Conservation (phyloP, 495 filamentous ascomycete species). For the Trichocladium uniseriatum region DNA sequence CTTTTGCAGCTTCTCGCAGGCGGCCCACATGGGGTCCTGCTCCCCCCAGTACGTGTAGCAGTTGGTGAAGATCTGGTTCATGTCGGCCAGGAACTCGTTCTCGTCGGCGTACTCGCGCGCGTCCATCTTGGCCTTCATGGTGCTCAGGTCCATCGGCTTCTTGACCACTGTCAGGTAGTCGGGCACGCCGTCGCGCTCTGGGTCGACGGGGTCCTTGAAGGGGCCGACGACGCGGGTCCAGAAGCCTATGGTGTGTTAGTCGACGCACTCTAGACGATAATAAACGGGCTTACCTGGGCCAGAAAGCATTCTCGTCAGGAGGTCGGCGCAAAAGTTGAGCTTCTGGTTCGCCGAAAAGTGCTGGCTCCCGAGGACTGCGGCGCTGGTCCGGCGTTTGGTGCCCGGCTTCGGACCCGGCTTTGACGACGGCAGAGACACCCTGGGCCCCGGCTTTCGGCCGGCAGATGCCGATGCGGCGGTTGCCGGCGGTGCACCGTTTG, state of each 20-base stretch:
- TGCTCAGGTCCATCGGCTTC: conserved; percentile 41
- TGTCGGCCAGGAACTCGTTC: conserved; percentile 36
- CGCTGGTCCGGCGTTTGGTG: conserved; percentile 23
- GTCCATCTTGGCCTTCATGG: conserved; percentile 44
- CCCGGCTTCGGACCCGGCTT: conserved; percentile 19
- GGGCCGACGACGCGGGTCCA: conserved; percentile 50
- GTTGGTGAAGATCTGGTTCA: conserved; percentile 42
- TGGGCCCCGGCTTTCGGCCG: conserved; percentile 12
- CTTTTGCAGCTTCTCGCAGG: conserved; percentile 39
- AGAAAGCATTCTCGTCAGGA: conserved; percentile 44
- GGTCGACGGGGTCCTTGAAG: conserved; percentile 41
- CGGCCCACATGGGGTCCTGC: conserved; percentile 35
- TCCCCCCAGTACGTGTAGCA: conserved; percentile 40
- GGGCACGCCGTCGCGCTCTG: conserved; percentile 36
- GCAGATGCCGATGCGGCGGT: neutral
- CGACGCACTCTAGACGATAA: too few relatives aligned
- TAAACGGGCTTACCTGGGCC: conserved; percentile 45
- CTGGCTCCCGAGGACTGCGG: conserved; percentile 10
- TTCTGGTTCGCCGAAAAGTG: conserved; percentile 36
- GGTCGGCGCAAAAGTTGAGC: conserved; percentile 42
- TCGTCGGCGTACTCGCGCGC: conserved; percentile 31
- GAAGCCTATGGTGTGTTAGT: conserved; percentile 34
- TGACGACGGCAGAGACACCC: conserved; percentile 18
- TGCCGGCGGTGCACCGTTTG: conserved; percentile 8
- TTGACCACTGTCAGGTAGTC: conserved; percentile 41